These are phyloP conservation scores for Chlorella sp. DNA, from an alignment of 139 green algal species.

Conservation along the genomic window DNA sequence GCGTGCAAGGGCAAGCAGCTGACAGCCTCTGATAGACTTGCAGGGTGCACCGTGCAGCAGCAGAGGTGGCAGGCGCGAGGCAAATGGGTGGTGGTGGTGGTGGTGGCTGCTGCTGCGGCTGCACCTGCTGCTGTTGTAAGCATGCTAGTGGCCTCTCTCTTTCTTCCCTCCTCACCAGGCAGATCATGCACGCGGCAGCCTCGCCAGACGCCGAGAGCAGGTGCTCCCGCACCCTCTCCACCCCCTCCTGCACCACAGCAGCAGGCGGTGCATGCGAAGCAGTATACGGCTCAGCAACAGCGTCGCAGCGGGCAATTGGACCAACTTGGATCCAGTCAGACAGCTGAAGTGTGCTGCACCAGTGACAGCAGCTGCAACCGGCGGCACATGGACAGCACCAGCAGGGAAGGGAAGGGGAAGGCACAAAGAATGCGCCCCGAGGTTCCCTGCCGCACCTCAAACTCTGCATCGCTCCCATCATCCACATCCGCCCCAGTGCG, in stretches of 20 bases:
- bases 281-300: background rate
- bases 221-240: constrained; percentile 64
- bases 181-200: constrained; percentile 70
- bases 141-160: too few species aligned
- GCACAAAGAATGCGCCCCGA: background rate
- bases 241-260: background rate
- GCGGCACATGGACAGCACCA: background rate
- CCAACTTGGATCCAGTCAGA: too few species aligned
- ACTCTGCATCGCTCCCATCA: background rate
- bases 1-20: too few species aligned
- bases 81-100: too few species aligned
- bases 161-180: constrained; percentile 39
- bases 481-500: background rate
- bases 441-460: background rate
- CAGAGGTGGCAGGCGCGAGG: too few species aligned
- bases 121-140: too few species aligned
- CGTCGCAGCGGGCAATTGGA: background rate
- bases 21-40: too few species aligned
- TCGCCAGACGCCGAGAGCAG: constrained; percentile 50
- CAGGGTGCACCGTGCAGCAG: too few species aligned
- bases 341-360: background rate
- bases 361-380: background rate
- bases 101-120: too few species aligned
- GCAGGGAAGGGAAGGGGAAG: background rate
- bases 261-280: too few species aligned